Evolutionary conservation across 1,284 basidiomycete genomes (phyloP).

Genomic region (Trametes sp.): DNA sequence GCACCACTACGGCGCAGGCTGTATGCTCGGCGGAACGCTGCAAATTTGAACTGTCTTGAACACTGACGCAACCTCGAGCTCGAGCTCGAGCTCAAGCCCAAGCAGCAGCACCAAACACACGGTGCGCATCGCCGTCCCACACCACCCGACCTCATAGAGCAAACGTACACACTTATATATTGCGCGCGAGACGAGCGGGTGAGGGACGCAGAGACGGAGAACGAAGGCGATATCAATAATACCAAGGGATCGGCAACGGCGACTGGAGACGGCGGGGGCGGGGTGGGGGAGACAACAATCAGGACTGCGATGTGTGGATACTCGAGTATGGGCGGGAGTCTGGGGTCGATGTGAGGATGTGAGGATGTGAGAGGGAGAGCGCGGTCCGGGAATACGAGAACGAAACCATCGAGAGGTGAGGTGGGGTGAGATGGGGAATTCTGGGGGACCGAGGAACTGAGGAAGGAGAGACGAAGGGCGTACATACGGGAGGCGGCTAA

Average conservation of each 20-base stretch:
- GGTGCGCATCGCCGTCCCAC: too few relatives aligned
- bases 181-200: slow-evolving; percentile 7
- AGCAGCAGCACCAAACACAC: neutral
- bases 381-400: neutral
- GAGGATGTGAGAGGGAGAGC: neutral
- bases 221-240: slow-evolving; percentile 20
- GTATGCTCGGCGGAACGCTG: too few relatives aligned
- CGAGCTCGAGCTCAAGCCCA: too few relatives aligned
- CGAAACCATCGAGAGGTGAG: neutral
- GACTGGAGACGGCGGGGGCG: neutral
- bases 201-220: neutral
- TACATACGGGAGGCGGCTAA: slow-evolving; percentile 19
- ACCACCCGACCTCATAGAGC: neutral
- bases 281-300: too few relatives aligned
- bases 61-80: too few relatives aligned
- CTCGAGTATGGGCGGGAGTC: neutral
- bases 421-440: too few relatives aligned
- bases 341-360: neutral
- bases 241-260: slow-evolving; percentile 18
- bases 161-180: slow-evolving; percentile 28
- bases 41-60: too few relatives aligned
- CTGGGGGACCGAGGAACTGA: too few relatives aligned
- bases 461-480: slow-evolving; percentile 6
- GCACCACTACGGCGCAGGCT: too few relatives aligned
- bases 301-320: slow-evolving; percentile 1